Evolutionary conservation across 768 basidiomycete genomes (phyloP).

Genomic region (Flagelloscypha sp.): DNA sequence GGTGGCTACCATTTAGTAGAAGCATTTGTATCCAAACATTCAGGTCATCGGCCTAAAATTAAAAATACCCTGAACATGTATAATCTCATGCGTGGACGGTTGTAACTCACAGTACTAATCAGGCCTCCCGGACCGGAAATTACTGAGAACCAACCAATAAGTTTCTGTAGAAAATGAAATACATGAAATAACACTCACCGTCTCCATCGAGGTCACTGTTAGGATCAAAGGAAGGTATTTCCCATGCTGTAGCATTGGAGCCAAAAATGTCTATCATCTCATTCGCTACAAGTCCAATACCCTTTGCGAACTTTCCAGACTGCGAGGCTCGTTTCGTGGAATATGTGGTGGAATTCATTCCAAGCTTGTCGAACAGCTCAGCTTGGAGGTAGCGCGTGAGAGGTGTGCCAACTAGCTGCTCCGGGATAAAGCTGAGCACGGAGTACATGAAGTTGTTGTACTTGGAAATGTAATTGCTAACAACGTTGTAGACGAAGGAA

Average conservation of each 20-base stretch:
- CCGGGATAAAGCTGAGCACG: slow-evolving; percentile 20
- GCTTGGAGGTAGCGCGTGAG: slow-evolving; percentile 23
- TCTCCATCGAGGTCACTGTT: slow-evolving; percentile 19
- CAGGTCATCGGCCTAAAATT: too few relatives aligned
- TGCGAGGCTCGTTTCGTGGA: slow-evolving; percentile 26
- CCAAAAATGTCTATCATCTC: too few relatives aligned
- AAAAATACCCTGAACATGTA: too few relatives aligned
- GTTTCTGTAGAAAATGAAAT: neutral
- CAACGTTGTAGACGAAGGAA: too few relatives aligned
- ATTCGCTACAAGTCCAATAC: slow-evolving; percentile 10
- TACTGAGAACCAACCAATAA: slow-evolving; percentile 11
- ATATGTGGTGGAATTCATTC: slow-evolving; percentile 27
- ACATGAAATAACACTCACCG: slow-evolving; percentile 10
- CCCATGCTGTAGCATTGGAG: too few relatives aligned
- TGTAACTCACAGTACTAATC: too few relatives aligned
- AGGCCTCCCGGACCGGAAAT: too few relatives aligned
- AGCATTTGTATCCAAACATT: slow-evolving; percentile 23
- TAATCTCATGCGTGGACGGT: too few relatives aligned
- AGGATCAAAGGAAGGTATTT: slow-evolving; percentile 10
- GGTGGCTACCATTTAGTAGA: slow-evolving; percentile 17
- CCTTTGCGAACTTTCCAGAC: slow-evolving; percentile 20
- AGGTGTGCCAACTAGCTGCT: slow-evolving; percentile 17
- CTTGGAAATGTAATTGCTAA: slow-evolving; percentile 27
- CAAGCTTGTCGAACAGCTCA: slow-evolving; percentile 21
- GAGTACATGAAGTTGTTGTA: slow-evolving; percentile 24